phyloP scores from a whole-genome alignment of 2,329 filamentous ascomycete species.

The Ceratocystis papillata region DNA sequence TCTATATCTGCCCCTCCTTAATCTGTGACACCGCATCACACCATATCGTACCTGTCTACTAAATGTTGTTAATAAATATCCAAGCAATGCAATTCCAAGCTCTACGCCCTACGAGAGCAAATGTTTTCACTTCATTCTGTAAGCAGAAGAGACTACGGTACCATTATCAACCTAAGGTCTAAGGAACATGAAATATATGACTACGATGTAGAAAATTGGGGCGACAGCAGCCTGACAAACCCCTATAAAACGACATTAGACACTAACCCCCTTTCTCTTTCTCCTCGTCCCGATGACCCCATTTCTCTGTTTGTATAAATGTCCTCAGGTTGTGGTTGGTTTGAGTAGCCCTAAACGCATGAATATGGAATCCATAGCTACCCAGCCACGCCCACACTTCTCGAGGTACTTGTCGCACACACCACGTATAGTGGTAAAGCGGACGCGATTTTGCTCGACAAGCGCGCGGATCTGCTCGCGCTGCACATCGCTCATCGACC shows the following conservation, averaged over 20 bases:
- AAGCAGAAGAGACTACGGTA: neutral
- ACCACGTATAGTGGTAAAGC: conserved; percentile 65
- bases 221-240: no score
- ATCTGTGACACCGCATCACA: no score
- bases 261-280: conserved; percentile 36
- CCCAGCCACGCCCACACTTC: conserved; percentile 85
- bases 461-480: conserved; percentile 58
- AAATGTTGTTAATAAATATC: no score
- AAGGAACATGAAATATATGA: no score
- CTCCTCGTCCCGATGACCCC: neutral
- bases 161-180: no score
- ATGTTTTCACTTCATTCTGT: neutral
- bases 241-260: neutral
- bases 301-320: neutral
- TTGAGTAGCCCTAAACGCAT: conserved; percentile 47
- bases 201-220: no score
- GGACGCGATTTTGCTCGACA: conserved; percentile 68
- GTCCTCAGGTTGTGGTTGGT: neutral
- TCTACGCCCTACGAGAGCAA: neutral
- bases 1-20: no score
- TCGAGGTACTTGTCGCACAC: conserved; percentile 76
- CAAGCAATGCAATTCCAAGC: no score
- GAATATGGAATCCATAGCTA: conserved; percentile 85
- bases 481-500: conserved; percentile 38
- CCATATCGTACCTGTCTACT: no score